Percentiles rank a stretch among this genome's conserved stretches.
Conservation (phyloP, 1,284 basidiomycete genomes). For the Leccinum pseudoinsigne region DNA sequence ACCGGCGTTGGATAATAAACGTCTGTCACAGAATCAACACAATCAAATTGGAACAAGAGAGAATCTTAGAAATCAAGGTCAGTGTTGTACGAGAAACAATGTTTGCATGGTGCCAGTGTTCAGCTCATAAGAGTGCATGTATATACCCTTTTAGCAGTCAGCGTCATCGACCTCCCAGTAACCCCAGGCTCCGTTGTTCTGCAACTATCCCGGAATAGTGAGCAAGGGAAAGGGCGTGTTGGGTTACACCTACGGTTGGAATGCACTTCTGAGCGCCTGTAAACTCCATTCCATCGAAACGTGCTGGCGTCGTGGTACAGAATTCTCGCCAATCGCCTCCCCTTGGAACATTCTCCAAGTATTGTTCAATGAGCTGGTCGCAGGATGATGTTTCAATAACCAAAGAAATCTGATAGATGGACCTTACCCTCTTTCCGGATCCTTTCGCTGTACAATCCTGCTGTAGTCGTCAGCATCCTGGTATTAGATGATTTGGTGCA, state of each 20-base stretch:
- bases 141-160: constrained; percentile 8
- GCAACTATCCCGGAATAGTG: background rate
- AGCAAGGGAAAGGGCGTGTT: background rate
- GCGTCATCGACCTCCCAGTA: constrained; percentile 15
- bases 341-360: constrained; percentile 25
- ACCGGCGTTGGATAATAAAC: too few species aligned
- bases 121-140: too few species aligned
- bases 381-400: background rate
- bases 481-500: background rate
- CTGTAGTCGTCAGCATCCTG: background rate
- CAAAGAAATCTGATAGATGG: background rate
- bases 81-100: background rate
- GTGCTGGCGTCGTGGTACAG: constrained; percentile 31
- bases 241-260: background rate
- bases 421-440: constrained; percentile 26
- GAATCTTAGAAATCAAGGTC: background rate
- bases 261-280: constrained; percentile 26
- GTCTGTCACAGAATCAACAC: background rate
- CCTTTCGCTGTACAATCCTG: constrained; percentile 26
- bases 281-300: constrained; percentile 25
- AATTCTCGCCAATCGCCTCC: constrained; percentile 31
- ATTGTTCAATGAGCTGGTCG: constrained; percentile 23
- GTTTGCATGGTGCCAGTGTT: background rate
- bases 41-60: background rate
- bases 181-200: constrained; percentile 18